Percentiles rank a stretch among this genome's conserved stretches.
These are phyloP conservation scores for Calonectria hawksworthii DNA, from an alignment of 2,329 filamentous ascomycete genomes.

Conservation along the genomic window DNA sequence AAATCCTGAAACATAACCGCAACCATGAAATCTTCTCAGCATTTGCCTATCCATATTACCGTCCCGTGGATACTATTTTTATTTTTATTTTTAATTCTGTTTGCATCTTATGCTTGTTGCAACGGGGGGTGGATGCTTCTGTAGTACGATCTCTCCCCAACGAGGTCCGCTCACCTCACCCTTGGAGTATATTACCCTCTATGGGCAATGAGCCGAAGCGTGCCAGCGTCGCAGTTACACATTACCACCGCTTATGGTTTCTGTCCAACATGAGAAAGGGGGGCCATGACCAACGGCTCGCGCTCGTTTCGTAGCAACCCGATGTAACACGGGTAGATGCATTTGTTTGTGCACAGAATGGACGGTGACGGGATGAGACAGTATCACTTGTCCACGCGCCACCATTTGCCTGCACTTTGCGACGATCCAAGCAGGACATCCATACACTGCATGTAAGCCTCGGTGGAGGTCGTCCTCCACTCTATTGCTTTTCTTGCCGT, in stretches of 20 bases:
- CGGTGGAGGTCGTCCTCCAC: not conserved
- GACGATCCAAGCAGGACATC: not conserved
- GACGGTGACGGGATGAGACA: conserved; percentile 5
- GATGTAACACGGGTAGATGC: conserved; percentile 28
- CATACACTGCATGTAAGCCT: not conserved
- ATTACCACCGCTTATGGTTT: conserved; percentile 30
- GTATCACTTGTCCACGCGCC: conserved; percentile 8
- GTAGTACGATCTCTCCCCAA: not conserved
- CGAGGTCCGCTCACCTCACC: conserved; percentile 15
- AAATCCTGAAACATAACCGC: not conserved
- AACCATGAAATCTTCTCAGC: not conserved
- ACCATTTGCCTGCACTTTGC: not conserved
- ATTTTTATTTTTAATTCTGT: not conserved
- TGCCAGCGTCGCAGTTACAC: conserved; percentile 33
- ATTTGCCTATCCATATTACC: not conserved
- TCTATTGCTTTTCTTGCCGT: conserved; percentile 17
- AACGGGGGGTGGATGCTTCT: not conserved
- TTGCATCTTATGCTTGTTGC: not conserved
- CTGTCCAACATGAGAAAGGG: conserved; percentile 32
- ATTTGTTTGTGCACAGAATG: conserved; percentile 22
- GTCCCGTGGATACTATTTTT: not conserved
- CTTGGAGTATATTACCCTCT: conserved; percentile 35
- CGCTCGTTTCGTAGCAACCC: conserved; percentile 31
- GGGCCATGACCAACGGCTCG: conserved; percentile 16
- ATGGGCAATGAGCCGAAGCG: conserved; percentile 41